These are phyloP conservation scores for Physcomitrium patens DNA, from an alignment of 225 moss, liverwort and hornwort species.

Conservation along the genomic window DNA sequence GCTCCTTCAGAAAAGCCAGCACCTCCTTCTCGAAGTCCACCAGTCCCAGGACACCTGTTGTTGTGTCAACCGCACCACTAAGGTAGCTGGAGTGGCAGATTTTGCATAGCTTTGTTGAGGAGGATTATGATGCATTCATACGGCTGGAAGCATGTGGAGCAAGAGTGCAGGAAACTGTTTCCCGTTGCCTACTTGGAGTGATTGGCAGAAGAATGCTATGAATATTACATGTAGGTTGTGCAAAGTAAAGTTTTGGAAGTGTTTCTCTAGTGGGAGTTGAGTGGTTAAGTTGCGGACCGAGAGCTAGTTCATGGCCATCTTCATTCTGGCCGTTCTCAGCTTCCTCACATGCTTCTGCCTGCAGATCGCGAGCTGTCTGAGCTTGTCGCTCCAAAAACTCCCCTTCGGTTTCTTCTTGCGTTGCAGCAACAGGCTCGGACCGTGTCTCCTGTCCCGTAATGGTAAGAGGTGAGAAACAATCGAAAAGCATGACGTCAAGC, in stretches of 20 bases:
- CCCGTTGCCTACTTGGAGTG: no score
- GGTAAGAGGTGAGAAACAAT: neutral
- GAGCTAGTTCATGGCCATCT: constrained; percentile 85
- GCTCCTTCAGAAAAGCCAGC: constrained; percentile 58
- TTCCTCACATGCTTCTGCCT: constrained; percentile 75
- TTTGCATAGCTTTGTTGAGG: no score
- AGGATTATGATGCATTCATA: no score
- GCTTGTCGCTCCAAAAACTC: constrained; percentile 84
- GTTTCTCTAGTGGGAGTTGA: neutral
- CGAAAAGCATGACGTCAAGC: neutral
- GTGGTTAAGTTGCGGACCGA: constrained; percentile 39
- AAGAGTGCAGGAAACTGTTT: no score
- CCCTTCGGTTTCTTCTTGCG: constrained; percentile 76
- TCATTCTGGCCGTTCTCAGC: constrained; percentile 84
- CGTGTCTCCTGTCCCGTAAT: constrained; percentile 46
- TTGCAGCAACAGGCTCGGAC: constrained; percentile 54
- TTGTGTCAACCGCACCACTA: neutral
- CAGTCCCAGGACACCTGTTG: constrained; percentile 64
- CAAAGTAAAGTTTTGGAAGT: neutral
- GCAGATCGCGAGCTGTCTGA: constrained; percentile 73
- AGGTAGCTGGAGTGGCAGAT: neutral
- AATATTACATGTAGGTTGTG: neutral
- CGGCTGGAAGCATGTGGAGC: no score
- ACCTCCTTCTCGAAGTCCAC: constrained; percentile 72
- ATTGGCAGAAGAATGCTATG: no score